Conservation (phyloP, 2,329 filamentous ascomycete genomes). For the Hypoxylon sp. region DNA sequence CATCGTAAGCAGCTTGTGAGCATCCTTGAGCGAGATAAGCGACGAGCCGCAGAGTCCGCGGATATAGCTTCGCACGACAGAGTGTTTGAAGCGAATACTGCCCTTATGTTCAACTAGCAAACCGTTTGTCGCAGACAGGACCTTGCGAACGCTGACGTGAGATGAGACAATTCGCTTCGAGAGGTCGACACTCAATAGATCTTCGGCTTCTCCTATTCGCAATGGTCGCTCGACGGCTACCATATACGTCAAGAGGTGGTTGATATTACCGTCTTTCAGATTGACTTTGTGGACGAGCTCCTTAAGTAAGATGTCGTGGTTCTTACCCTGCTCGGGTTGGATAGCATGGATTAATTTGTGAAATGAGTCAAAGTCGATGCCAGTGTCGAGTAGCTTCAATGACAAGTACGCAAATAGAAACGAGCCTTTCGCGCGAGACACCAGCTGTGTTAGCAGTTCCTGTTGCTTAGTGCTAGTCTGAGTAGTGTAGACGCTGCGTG, state of each 20-base stretch:
- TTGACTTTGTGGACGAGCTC: conserved; percentile 49
- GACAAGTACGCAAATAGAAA: conserved; percentile 59
- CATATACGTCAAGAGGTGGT: conserved; percentile 56
- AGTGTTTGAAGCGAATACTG: conserved; percentile 57
- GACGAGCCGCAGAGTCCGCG: conserved; percentile 55
- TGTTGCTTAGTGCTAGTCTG: conserved; percentile 44
- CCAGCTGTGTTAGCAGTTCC: conserved; percentile 51
- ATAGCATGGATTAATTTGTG: conserved; percentile 46
- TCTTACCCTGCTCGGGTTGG: conserved; percentile 45
- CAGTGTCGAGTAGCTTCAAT: conserved; percentile 50
- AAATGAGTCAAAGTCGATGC: conserved; percentile 47
- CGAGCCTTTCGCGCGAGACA: conserved; percentile 54
- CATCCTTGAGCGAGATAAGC: conserved; percentile 54
- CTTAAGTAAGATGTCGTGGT: conserved; percentile 47
- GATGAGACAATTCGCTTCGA: conserved; percentile 42
- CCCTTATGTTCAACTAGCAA: conserved; percentile 56
- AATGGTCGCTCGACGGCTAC: conserved; percentile 55
- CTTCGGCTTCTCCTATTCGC: conserved; percentile 52
- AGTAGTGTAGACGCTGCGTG: conserved; percentile 43
- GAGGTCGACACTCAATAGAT: conserved; percentile 54
- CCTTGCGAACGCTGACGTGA: conserved; percentile 43
- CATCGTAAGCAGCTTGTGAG: conserved; percentile 55
- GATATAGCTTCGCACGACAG: conserved; percentile 54
- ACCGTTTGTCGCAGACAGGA: conserved; percentile 46
- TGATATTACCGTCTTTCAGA: conserved; percentile 48